Base-by-base conservation (phyloP, 768 basidiomycete genomes). In the Peribolospora baueri region DNA sequence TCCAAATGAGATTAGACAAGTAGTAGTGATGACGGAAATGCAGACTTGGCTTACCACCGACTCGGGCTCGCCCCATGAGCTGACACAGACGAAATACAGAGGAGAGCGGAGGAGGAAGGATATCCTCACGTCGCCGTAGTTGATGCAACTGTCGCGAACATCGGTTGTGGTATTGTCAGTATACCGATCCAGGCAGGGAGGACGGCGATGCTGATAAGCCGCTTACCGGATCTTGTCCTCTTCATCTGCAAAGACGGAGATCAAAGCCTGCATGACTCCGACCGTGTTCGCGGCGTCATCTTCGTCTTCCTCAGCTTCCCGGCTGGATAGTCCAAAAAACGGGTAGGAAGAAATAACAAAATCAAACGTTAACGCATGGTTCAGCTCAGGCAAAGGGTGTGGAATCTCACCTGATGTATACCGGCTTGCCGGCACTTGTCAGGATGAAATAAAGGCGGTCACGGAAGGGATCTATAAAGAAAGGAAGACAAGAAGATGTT, bases 371-470 rank as follows among this genome's bases (percentile, higher is more conserved):
- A n/a, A 8, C 9, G 45, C 45, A n/a, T 8, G 8, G 45, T 8
- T 8, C 8, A 8, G n/a, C n/a, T 46, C 45, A 13, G 10, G 46
- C 11, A 5, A 36, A 56, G 10, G 8, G 11, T 4, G 8, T 54
- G 25, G 43, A 38, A 43, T 61, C 71, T 57, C 66, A 83, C 88
- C 84, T 85, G 47, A 78, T 73, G 64, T 84, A 98, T 8, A 98
- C 88, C n/a, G 90, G 90, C 67, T 98, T 97, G 39, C 93, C 93
- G 40, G 93, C 93, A 58, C 90, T 79, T 0, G 90, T 95, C 14
- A 97, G 73, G 11, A 95, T 76, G 64, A 84, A 93, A 66, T 95
- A 98, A n/a, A 53, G 25, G 25, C 25, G 25, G 25, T 25, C 25
- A 25, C 25, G 42, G 52, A 53, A n/a, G 40, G 7, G 11, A 36